Evolutionary conservation across 306 rosid genomes (phyloP).

Genomic region (Acacia melanoxylon): DNA sequence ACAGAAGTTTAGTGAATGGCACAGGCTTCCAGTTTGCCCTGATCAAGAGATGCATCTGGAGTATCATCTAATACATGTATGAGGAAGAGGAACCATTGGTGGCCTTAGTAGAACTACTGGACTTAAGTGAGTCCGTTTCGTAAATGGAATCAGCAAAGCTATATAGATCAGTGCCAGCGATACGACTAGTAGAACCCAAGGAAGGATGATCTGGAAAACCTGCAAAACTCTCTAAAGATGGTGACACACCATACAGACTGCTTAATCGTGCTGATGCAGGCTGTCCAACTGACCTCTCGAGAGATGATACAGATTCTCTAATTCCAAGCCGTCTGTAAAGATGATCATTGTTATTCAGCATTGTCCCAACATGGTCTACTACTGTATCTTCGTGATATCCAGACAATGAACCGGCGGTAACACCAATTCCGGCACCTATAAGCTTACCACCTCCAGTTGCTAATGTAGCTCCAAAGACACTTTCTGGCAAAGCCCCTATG

Average conservation of each 20-base stretch:
- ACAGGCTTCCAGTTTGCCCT: neutral
- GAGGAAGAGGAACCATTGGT: constrained; percentile 10
- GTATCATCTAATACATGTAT: constrained; percentile 1
- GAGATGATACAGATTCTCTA: constrained; percentile 38
- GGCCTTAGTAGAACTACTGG: constrained; percentile 8
- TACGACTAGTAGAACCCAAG: constrained; percentile 21
- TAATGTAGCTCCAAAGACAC: constrained; percentile 32
- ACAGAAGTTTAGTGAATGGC: neutral
- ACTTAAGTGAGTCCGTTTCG: constrained; percentile 35
- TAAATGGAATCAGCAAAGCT: constrained; percentile 56
- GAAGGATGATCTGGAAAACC: constrained; percentile 40
- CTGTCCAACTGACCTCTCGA: constrained; percentile 39
- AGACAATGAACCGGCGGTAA: constrained; percentile 32
- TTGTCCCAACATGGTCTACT: constrained; percentile 37
- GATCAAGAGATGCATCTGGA: neutral
- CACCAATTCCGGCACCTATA: constrained; percentile 27
- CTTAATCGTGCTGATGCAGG: constrained; percentile 32
- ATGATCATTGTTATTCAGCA: constrained; percentile 27
- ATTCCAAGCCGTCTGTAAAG: constrained; percentile 46
- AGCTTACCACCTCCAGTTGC: constrained; percentile 20
- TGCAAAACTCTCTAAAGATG: constrained; percentile 34
- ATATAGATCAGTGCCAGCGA: constrained; percentile 53
- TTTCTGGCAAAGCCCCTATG: constrained; percentile 36
- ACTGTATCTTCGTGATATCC: constrained; percentile 37
- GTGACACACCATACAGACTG: constrained; percentile 33